Base-by-base conservation (phyloP, 495 filamentous ascomycete species). In the Aspergillus nanangensis region DNA sequence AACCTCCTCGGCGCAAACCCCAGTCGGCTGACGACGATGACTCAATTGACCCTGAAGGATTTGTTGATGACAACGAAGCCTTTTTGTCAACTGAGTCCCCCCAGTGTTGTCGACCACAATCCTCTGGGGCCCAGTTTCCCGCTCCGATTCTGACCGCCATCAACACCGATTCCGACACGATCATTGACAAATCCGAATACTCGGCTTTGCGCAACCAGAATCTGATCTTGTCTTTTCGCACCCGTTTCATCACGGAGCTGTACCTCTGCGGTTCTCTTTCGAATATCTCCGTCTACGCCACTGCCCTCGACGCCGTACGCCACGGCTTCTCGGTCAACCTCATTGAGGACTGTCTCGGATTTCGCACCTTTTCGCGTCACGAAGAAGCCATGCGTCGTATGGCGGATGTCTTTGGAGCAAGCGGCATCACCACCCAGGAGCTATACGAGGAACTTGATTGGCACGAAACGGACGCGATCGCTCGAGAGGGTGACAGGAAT, bases 261-360 rank as follows among this genome's bases (percentile, higher is more conserved):
- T 96, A 87, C 58, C 76, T 98, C 4, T 95, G 90, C 55, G 93
- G 93, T 10, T 79, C 86, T n/a, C 70, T 92, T 27, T 90, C 87
- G 11, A 96, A 96, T 61, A 73, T 89, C 22, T 90, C 90, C 18
- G 82, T 97, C 22, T 93, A 90, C 57, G 93, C 93, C 8, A 98
- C 93, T 2, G 92, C 90, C 18, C 70, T 95, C 38, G 93, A 96
- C 56, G 93, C 93, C 2, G 92, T 87, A 0, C 79, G 81, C 13
- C 84, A 95, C 60, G 93, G 93, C 10, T 84, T 93, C 52, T 77
- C 81, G 19, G 87, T 96, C 46, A 90, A 85, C 4, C 66, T 98
- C 10, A 69, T 98, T 21, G 86, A 92, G 38, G 90, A 98, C 60
- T 96, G 92, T 59, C 74, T 95, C 33, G 93, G 90, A 9, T 96